phyloP scores from a whole-genome alignment of 2,329 filamentous ascomycete species.

The Didymella pomorum region DNA sequence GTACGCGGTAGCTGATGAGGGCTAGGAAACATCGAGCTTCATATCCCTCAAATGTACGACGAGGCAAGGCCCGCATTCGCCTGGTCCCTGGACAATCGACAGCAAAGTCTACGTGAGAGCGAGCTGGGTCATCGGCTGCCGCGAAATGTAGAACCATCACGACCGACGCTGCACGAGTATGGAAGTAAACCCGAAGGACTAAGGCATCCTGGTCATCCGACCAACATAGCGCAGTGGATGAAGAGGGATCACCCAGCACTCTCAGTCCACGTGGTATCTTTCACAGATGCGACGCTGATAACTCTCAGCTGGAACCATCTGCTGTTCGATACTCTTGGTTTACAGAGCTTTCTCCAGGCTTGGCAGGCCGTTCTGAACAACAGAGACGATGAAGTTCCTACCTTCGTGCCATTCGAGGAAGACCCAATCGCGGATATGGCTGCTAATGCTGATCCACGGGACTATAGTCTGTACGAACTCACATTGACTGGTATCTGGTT shows the following conservation, averaged over 20 bases:
- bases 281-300: conserved; percentile 25
- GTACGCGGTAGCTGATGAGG: too few species aligned
- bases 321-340: neutral
- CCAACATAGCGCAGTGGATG: neutral
- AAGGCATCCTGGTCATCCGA: neutral
- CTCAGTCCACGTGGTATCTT: conserved; percentile 11
- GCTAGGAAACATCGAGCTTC: neutral
- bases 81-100: neutral
- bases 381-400: neutral
- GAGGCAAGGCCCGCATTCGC: neutral
- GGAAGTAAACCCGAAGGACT: neutral
- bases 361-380: neutral
- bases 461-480: neutral
- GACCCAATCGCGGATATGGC: neutral
- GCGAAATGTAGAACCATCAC: too few species aligned
- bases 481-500: neutral
- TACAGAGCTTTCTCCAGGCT: neutral
- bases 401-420: neutral
- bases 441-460: neutral
- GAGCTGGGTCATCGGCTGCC: neutral
- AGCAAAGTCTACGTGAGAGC: neutral
- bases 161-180: neutral
- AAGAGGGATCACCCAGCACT: neutral
- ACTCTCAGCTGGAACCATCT: conserved; percentile 21
- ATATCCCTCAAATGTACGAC: neutral